These are phyloP conservation scores for Klebsormidium nitens DNA, from an alignment of 139 green algal genomes.

Conservation along the genomic window DNA sequence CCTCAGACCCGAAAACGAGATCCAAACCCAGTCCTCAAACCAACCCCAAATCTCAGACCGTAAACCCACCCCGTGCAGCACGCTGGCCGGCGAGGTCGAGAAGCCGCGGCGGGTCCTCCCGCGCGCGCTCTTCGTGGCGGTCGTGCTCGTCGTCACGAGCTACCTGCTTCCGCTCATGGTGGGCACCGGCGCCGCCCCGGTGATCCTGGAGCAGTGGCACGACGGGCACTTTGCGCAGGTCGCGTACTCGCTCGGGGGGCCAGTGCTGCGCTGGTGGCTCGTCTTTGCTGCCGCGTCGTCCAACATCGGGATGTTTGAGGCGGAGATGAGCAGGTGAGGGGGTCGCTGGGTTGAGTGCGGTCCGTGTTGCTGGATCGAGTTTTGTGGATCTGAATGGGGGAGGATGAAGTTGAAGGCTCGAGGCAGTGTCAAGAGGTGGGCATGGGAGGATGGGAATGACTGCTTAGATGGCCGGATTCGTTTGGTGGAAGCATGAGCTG, in stretches of 20 bases:
- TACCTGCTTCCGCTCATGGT: slow-evolving; percentile 74
- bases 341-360: neutral
- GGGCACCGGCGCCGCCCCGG: slow-evolving; percentile 61
- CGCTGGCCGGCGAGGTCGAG: slow-evolving; percentile 83
- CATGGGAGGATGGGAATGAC: no score
- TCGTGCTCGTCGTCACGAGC: slow-evolving; percentile 62
- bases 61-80: no score
- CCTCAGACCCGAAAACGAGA: no score
- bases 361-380: neutral
- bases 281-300: slow-evolving; percentile 73
- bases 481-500: no score
- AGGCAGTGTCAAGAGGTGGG: no score
- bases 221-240: slow-evolving; percentile 75
- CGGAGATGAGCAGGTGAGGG: slow-evolving; percentile 78
- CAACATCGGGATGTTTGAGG: slow-evolving; percentile 91
- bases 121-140: slow-evolving; percentile 60
- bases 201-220: slow-evolving; percentile 54
- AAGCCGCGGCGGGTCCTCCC: slow-evolving; percentile 72
- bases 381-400: no score
- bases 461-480: no score
- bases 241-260: slow-evolving; percentile 62
- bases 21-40: no score
- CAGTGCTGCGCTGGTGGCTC: slow-evolving; percentile 79
- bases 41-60: no score
- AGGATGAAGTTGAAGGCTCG: no score